Evolutionary conservation across 108 stramenopile genomes (phyloP), one percentile per base, ranked within the genome.

Genomic region (Cyclostephanos invisitatus): DNA sequence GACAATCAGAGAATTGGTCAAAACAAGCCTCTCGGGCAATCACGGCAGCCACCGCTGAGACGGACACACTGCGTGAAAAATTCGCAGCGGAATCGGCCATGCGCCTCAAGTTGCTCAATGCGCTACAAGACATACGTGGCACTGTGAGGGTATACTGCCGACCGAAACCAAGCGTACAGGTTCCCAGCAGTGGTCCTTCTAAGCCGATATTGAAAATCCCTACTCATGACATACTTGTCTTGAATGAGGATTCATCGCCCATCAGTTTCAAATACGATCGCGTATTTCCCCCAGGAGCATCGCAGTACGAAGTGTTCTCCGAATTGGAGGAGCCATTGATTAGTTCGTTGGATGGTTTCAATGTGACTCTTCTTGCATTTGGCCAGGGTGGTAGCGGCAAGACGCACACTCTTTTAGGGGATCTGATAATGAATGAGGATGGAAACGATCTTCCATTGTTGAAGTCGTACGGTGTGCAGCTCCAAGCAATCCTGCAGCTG

Each of bases 311-410:
- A 57, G 83, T 99, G 0, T 99, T 97, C 59, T 83, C 76, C 17
- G 96, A 98, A 73, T 85, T 98, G 17, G 86, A 94, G 46, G 89
- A 88, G 20, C 84, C 98, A 3, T 90, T 97, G 11, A 70, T 93
- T 14, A 86, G 92, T 62, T 96, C 87, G 10, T 65, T 99, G 56
- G 98, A 98, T 81, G 99, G 99, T 2, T 97, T 86, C 84, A 97
- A 96, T 28, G 90, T 95, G 7, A 97, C 96, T 75, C 71, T 99
- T 18, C 86, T 99, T 69, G 93, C 96, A 3, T 98, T 96, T 73
- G 99, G 99, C 17, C 97, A 97, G 74, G 84, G 88, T 21, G 84
- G 89, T 32, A 69, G 85, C 36, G 98, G 98, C 14, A 99, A 99
- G 75, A 98, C 98, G 15, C 84, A 93, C 78, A 96, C 97, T 35